Base-by-base conservation (phyloP, 106 monocot species). In the Dactylorhiza incarnata region DNA sequence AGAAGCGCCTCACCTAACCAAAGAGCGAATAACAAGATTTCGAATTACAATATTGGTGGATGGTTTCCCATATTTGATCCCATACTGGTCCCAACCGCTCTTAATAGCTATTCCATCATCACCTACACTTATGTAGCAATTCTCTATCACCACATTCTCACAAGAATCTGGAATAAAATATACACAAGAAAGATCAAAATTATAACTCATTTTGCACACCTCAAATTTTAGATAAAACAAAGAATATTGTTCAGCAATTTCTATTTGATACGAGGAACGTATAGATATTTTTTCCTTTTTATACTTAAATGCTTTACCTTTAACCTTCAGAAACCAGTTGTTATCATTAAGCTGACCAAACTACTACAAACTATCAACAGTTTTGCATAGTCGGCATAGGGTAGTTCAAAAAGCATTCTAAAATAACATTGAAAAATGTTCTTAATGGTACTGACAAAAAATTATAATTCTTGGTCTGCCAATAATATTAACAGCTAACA, bases 91-190 rank as follows among this genome's bases (percentile, higher is more conserved):
- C 86, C 88, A 92, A 45, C 92, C 92, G 78, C 92, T 92, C 66
- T 92, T 89, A 72, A 92, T 92, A 71, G 92, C 92, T 71, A 92
- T 84, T 45, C 82, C 86, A 83, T 92, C 92, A 83, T 92, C 92
- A 47, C 92, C 92, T 13, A 92, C 89, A 48, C 55, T 58, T 72
- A 92, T 92, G 70, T 87, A 92, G 73, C 84, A 87, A 53, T 92
- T 82, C 71, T 92, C 92, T 71, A 92, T 92, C 71, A 89, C 47
- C 76, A 92, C 73, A 77, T 87, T 52, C 74, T 89, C 83, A 73
- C 89, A 92, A 74, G 92, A 92, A 87, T 89, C 92, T 91, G 82
- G 44, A 77, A 63, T 51, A 13, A 68, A 51, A 61, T 82, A 48
- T 44, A 24, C 16, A 23, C 66, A 66, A 37, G 14, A 23, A 12